A percentile compares a stretch with the other conserved stretches of the same genome.
Evolutionary conservation across 1,139 yeast species (phyloP).

Genomic region (Taphrina pruni): DNA sequence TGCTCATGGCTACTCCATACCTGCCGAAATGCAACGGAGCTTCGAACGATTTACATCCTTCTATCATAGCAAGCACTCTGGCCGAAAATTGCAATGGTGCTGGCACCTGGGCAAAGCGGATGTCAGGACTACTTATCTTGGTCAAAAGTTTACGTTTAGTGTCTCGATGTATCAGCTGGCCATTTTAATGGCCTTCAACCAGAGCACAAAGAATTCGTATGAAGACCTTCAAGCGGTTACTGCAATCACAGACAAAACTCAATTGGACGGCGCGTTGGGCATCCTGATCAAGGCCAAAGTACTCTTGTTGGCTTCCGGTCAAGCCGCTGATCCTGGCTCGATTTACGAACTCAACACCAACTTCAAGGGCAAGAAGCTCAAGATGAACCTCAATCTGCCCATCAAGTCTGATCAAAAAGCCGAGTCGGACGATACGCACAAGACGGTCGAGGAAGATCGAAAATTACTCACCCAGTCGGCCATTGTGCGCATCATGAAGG

Average conservation of each 20-base stretch:
- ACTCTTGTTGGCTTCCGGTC: slow-evolving; percentile 57
- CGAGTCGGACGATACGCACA: slow-evolving; percentile 81
- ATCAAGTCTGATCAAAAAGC: slow-evolving; percentile 76
- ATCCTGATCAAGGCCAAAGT: slow-evolving; percentile 83
- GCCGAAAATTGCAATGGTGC: slow-evolving; percentile 90
- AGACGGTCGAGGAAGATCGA: slow-evolving; percentile 85
- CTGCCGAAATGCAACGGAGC: slow-evolving; percentile 67
- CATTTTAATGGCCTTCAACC: slow-evolving; percentile 79
- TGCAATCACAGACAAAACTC: slow-evolving; percentile 64
- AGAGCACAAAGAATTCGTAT: slow-evolving; percentile 63
- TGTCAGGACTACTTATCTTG: slow-evolving; percentile 81
- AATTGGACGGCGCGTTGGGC: slow-evolving; percentile 73
- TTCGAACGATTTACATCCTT: slow-evolving; percentile 70
- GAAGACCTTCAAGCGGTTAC: slow-evolving; percentile 70
- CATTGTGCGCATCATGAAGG: slow-evolving; percentile 80
- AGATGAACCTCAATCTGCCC: slow-evolving; percentile 83
- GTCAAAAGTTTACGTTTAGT: slow-evolving; percentile 76
- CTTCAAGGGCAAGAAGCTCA: slow-evolving; percentile 81
- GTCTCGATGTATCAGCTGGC: slow-evolving; percentile 88
- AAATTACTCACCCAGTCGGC: slow-evolving; percentile 88
- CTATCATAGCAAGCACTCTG: slow-evolving; percentile 78
- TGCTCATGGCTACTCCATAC: slow-evolving; percentile 61
- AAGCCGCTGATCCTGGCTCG: slow-evolving; percentile 48
- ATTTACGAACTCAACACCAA: slow-evolving; percentile 73
- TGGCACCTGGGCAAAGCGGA: slow-evolving; percentile 97